Conservation (phyloP, 2,329 filamentous ascomycete species). For the Xylaria sp. region DNA sequence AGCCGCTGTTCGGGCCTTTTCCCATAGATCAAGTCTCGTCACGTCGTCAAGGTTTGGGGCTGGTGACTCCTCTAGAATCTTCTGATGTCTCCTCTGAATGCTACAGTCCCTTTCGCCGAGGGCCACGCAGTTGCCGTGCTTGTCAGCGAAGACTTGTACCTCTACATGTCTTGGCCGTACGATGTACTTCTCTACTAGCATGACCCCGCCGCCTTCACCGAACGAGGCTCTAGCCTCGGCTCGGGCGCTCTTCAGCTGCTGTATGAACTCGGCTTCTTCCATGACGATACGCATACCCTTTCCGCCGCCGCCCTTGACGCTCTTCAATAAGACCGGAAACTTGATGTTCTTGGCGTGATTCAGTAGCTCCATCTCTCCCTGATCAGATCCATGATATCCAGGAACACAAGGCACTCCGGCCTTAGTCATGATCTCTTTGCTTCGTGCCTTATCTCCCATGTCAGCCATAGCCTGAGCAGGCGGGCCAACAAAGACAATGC, state of each 20-base stretch:
- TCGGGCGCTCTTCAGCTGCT: constrained; percentile 73
- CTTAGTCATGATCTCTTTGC: constrained; percentile 94
- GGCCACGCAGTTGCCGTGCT: constrained; percentile 77
- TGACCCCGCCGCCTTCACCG: constrained; percentile 77
- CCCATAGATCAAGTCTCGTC: constrained; percentile 67
- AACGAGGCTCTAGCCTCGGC: constrained; percentile 80
- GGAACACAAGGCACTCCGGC: constrained; percentile 97
- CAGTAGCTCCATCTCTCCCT: constrained; percentile 67
- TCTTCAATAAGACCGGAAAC: constrained; percentile 79
- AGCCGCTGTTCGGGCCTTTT: constrained; percentile 68
- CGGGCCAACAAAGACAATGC: constrained; percentile 92
- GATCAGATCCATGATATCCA: constrained; percentile 89
- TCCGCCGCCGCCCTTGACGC: constrained; percentile 79
- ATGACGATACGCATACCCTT: constrained; percentile 84
- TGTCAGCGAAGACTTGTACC: constrained; percentile 89
- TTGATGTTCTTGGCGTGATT: constrained; percentile 72
- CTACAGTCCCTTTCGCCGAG: constrained; percentile 89
- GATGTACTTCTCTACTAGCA: constrained; percentile 86
- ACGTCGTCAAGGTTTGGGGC: constrained; percentile 69
- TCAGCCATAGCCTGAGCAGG: constrained; percentile 80
- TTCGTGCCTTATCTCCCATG: constrained; percentile 70
- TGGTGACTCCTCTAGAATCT: constrained; percentile 88
- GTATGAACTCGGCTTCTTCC: constrained; percentile 69
- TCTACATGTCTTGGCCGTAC: constrained; percentile 83
- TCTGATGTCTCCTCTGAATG: constrained; percentile 85